Base-by-base conservation (phyloP, 1,284 basidiomycete genomes). In the Coniferiporia weirii region DNA sequence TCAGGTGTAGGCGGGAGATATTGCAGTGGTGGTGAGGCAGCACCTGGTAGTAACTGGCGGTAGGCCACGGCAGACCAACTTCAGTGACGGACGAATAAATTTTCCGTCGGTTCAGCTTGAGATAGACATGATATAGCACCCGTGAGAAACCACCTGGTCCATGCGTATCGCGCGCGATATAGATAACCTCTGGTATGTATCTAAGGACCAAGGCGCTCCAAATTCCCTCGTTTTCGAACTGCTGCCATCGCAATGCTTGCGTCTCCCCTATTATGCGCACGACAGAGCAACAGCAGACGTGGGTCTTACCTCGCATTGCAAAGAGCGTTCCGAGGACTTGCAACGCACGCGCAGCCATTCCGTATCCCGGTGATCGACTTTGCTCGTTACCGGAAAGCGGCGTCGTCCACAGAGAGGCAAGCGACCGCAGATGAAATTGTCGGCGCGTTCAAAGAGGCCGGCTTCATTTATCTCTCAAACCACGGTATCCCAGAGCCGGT, bases 291-390 rank as follows among this genome's bases (percentile, higher is more conserved):
- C 32, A 8, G 54, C 34, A 34, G n/a, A 9, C 27, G 43, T 36
- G 19, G 34, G 20, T 36, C 15, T 17, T 9, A n/a, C 17, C 44
- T 46, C 44, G 44, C 54, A 22, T 12, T 49, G 48, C 45, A n/a
- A 35, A 17, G 34, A 32, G 34, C 35, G 46, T 56, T 49, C 10
- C 56, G 56, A 1, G 50, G 56, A n/a, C 57, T 59, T 7, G 57
- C 57, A 43, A 59, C 57, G 35, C 57, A 47, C 45, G 57, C 52
- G 12, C 13, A 51, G 22, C 35, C 12, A 13, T 70, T 71, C 55
- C 62, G 60, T 38, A 91, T 93, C 60, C 91, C 91, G 19, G 74
- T 91, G 10, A 82, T 93, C 66, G 83, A 92, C 74, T 92, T 93
- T 65, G 77, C 80, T 64, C 82, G 79, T 61, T 92, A 86, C 69